Evolutionary conservation across 768 basidiomycete genomes (phyloP).

Genomic region (Podaxis sp.): DNA sequence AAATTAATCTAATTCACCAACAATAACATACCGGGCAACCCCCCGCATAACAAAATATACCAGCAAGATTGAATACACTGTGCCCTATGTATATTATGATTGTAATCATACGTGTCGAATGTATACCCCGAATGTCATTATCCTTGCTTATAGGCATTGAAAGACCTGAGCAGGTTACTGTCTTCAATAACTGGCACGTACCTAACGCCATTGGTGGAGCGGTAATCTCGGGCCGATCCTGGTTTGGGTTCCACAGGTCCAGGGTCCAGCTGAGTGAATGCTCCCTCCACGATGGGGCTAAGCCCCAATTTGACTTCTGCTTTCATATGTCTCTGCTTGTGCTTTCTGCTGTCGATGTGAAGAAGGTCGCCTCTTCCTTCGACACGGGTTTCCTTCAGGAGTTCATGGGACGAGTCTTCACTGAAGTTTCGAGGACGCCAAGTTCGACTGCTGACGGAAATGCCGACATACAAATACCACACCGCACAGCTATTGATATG

Average conservation of each 20-base stretch:
- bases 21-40: too few relatives aligned
- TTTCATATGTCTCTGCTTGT: slow-evolving; percentile 53
- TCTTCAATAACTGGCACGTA: too few relatives aligned
- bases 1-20: background rate
- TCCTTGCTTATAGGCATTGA: background rate
- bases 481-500: slow-evolving; percentile 55
- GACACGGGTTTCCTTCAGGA: slow-evolving; percentile 43
- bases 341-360: slow-evolving; percentile 62
- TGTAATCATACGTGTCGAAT: background rate
- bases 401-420: slow-evolving; percentile 62
- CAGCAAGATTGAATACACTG: too few relatives aligned
- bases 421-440: slow-evolving; percentile 32
- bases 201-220: too few relatives aligned
- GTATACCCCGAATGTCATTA: background rate
- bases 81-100: background rate
- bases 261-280: too few relatives aligned
- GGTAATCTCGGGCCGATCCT: background rate
- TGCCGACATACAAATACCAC: slow-evolving; percentile 45
- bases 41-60: too few relatives aligned
- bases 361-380: slow-evolving; percentile 44
- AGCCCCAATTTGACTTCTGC: background rate
- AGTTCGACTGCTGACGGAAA: slow-evolving; percentile 11
- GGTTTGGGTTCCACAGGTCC: too few relatives aligned
- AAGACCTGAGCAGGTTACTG: background rate
- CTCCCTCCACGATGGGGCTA: slow-evolving; percentile 20